Percentiles rank a stretch among this genome's conserved stretches.
phyloP scores from a whole-genome alignment of 192 early-diverging fungal species.

The Entomortierella parvispora region DNA sequence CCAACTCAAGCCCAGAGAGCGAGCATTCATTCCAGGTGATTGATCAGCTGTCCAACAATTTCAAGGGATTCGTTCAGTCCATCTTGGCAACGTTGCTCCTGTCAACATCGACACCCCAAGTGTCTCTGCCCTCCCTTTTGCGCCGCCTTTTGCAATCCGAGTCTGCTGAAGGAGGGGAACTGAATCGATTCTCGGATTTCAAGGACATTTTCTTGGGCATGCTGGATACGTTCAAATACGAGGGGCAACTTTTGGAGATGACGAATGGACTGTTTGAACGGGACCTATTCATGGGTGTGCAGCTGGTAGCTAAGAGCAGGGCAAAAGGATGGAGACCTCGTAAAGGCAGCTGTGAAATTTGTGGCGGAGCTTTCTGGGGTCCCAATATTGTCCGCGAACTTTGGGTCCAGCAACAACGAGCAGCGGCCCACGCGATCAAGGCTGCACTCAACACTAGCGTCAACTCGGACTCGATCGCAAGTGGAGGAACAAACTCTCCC shows the following conservation, averaged over 20 bases:
- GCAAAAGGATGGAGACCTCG: conserved; percentile 66
- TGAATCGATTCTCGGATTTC: conserved; percentile 63
- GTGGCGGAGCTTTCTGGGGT: conserved; percentile 60
- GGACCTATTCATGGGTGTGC: conserved; percentile 62
- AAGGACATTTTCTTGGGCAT: conserved; percentile 69
- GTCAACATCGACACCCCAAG: conserved; percentile 66
- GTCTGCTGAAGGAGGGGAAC: conserved; percentile 15
- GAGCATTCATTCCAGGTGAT: conserved; percentile 35
- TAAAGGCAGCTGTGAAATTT: conserved; percentile 63
- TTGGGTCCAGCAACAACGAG: conserved; percentile 53
- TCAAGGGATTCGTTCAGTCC: conserved; percentile 67
- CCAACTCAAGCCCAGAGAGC: conserved; percentile 38
- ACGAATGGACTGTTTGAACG: conserved; percentile 70
- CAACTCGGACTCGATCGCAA: conserved; percentile 4
- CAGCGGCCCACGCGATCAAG: conserved; percentile 51
- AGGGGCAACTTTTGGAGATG: conserved; percentile 68
- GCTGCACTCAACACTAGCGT: conserved; percentile 38
- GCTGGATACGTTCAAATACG: conserved; percentile 73
- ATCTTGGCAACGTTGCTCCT: conserved; percentile 65
- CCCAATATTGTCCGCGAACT: conserved; percentile 56
- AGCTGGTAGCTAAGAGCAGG: conserved; percentile 60
- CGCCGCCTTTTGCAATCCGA: conserved; percentile 66
- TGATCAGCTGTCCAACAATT: conserved; percentile 59
- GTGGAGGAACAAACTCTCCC: background rate
- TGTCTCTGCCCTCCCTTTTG: conserved; percentile 64